These are phyloP conservation scores for Trichophyton verrucosum DNA, from an alignment of 2,329 filamentous ascomycete species.

Conservation along the genomic window DNA sequence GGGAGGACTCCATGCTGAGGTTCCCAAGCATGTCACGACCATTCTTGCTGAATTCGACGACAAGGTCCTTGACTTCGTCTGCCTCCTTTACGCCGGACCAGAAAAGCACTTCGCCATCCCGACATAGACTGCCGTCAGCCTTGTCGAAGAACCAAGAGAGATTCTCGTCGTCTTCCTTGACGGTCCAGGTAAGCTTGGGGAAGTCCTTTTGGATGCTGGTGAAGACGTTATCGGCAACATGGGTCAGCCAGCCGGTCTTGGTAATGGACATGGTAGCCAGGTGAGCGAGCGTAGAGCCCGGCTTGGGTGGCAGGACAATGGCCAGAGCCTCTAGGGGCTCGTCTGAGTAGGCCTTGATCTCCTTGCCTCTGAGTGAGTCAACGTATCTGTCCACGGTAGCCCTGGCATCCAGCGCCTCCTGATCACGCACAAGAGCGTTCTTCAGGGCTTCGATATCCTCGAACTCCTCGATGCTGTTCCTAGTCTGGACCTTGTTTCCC, in stretches of 20 bases:
- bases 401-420: slow-evolving; percentile 66
- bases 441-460: slow-evolving; percentile 65
- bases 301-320: slow-evolving; percentile 64
- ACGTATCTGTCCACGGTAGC: slow-evolving; percentile 80
- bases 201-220: slow-evolving; percentile 87
- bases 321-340: slow-evolving; percentile 87
- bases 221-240: slow-evolving; percentile 92
- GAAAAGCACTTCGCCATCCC: slow-evolving; percentile 81
- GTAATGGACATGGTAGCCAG: slow-evolving; percentile 86
- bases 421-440: slow-evolving; percentile 67
- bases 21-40: slow-evolving; percentile 80
- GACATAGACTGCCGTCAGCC: slow-evolving; percentile 79
- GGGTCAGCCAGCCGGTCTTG: slow-evolving; percentile 86
- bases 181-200: slow-evolving; percentile 87
- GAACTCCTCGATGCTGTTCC: slow-evolving; percentile 59
- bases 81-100: slow-evolving; percentile 83
- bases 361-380: slow-evolving; percentile 58
- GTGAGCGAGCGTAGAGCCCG: slow-evolving; percentile 59
- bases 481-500: slow-evolving; percentile 75
- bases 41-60: slow-evolving; percentile 71
- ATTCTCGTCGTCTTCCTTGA: slow-evolving; percentile 91
- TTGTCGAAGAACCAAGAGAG: slow-evolving; percentile 98
- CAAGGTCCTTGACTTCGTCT: slow-evolving; percentile 68
- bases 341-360: slow-evolving; percentile 90
- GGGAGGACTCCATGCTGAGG: slow-evolving; percentile 74